Percentiles rank a stretch among this genome's conserved stretches.
phyloP scores from a whole-genome alignment of 345 rosid genomes.

The Eucalyptus guilfoylei region DNA sequence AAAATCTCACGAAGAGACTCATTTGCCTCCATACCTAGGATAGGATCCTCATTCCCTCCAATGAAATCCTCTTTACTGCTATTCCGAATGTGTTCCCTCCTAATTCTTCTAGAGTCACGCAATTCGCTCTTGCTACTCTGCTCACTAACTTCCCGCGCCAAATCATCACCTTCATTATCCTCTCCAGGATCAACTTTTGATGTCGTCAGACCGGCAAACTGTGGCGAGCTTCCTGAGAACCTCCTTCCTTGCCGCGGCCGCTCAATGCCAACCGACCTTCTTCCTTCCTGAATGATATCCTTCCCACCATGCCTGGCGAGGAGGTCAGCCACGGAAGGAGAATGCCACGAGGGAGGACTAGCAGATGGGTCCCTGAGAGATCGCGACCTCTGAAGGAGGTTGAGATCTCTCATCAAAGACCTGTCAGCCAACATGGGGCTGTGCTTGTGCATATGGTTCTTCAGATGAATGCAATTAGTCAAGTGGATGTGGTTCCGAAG shows the following conservation, averaged over 20 bases:
- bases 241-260: slow-evolving; percentile 43
- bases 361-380: slow-evolving; percentile 93
- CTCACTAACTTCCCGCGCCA: slow-evolving; percentile 19
- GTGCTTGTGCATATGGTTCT: slow-evolving; percentile 98
- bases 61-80: slow-evolving; percentile 23
- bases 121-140: slow-evolving; percentile 39
- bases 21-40: slow-evolving; percentile 17
- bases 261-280: slow-evolving; percentile 49
- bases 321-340: slow-evolving; percentile 60
- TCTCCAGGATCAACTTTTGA: slow-evolving; percentile 60
- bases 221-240: slow-evolving; percentile 50
- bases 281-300: slow-evolving; percentile 36
- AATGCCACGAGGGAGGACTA: slow-evolving; percentile 78
- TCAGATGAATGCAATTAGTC: slow-evolving; percentile 94
- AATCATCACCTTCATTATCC: slow-evolving; percentile 6
- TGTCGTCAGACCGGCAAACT: slow-evolving; percentile 29
- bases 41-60: slow-evolving; percentile 20
- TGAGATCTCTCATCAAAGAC: slow-evolving; percentile 87
- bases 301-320: slow-evolving; percentile 44
- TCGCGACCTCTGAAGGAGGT: slow-evolving; percentile 78
- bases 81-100: slow-evolving; percentile 51
- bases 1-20: slow-evolving; percentile 26
- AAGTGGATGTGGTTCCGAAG: slow-evolving; percentile 92
- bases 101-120: slow-evolving; percentile 48
- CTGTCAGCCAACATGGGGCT: slow-evolving; percentile 70